Conservation (phyloP, 805 yeast genomes). For the Candida succiphila region DNA sequence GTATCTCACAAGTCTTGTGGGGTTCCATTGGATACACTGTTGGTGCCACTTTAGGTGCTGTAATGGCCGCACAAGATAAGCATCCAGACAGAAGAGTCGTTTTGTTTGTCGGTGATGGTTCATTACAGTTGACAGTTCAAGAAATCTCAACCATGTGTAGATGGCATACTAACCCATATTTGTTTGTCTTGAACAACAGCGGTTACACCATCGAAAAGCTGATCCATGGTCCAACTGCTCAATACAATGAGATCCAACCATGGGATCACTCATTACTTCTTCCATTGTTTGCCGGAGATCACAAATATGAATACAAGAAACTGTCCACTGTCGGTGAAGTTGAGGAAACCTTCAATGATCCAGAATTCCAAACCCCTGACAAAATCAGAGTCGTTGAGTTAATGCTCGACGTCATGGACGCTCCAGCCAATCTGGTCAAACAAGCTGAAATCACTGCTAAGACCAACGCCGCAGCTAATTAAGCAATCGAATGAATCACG, state of each 20-base stretch:
- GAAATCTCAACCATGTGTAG: slow-evolving; percentile 57
- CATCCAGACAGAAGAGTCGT: slow-evolving; percentile 50
- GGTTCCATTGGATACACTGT: slow-evolving; percentile 59
- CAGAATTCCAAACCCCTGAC: slow-evolving; percentile 36
- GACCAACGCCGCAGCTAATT: slow-evolving; percentile 10
- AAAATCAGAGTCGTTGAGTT: slow-evolving; percentile 53
- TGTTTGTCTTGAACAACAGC: slow-evolving; percentile 53
- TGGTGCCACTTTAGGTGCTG: slow-evolving; percentile 54
- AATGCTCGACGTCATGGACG: slow-evolving; percentile 53
- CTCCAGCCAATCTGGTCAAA: slow-evolving; percentile 48
- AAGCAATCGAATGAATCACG: neutral
- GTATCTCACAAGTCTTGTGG: slow-evolving; percentile 59
- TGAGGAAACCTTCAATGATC: slow-evolving; percentile 32
- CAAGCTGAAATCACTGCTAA: slow-evolving; percentile 41
- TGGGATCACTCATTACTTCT: slow-evolving; percentile 49
- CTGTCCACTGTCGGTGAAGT: slow-evolving; percentile 46
- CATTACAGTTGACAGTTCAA: slow-evolving; percentile 59
- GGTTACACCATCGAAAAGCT: slow-evolving; percentile 62
- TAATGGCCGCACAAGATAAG: slow-evolving; percentile 51
- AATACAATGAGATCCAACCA: slow-evolving; percentile 49
- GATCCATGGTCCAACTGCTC: slow-evolving; percentile 51
- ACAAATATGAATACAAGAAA: slow-evolving; percentile 38
- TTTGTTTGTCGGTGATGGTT: slow-evolving; percentile 59
- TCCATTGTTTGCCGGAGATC: slow-evolving; percentile 45
- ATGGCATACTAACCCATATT: slow-evolving; percentile 50